These are phyloP conservation scores for Trametes polyzona DNA, from an alignment of 1,284 basidiomycete genomes.

Conservation along the genomic window DNA sequence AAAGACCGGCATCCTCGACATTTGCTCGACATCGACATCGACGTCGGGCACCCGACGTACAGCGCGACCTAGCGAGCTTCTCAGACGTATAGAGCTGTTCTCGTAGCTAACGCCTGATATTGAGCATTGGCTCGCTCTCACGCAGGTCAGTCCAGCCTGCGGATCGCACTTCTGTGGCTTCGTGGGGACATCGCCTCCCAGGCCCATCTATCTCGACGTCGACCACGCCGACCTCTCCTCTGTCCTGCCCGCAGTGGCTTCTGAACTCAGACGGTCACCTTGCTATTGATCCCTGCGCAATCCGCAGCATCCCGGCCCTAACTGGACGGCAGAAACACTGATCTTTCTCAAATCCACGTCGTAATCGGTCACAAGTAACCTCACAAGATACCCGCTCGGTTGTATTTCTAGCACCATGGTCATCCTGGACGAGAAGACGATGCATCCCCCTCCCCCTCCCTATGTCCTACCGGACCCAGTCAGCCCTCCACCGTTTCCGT, in stretches of 20 bases:
- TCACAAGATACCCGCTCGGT: constrained; percentile 18
- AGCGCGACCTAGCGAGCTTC: background rate
- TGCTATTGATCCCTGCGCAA: constrained; percentile 13
- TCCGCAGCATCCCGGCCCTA: constrained; percentile 21
- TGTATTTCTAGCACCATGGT: constrained; percentile 40
- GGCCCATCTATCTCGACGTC: constrained; percentile 10
- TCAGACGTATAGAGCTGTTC: background rate
- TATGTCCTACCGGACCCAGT: constrained; percentile 35
- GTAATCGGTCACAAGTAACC: constrained; percentile 16
- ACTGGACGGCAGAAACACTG: constrained; percentile 9
- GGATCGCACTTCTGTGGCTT: constrained; percentile 3
- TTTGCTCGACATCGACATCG: background rate
- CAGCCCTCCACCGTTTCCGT: constrained; percentile 41
- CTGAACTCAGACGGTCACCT: constrained; percentile 9
- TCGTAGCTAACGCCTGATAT: background rate
- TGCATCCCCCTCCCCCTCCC: constrained; percentile 47
- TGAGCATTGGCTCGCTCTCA: background rate
- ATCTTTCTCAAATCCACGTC: constrained; percentile 8
- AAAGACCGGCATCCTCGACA: too few relatives aligned
- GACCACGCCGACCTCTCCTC: constrained; percentile 5
- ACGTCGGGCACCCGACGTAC: background rate
- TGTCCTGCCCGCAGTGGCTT: constrained; percentile 11
- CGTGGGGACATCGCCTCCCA: constrained; percentile 7
- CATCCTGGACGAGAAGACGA: constrained; percentile 56
- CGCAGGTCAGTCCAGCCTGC: constrained; percentile 6